phyloP scores from a whole-genome alignment of 352 stramenopile species.

The Blastocystis sp. region DNA sequence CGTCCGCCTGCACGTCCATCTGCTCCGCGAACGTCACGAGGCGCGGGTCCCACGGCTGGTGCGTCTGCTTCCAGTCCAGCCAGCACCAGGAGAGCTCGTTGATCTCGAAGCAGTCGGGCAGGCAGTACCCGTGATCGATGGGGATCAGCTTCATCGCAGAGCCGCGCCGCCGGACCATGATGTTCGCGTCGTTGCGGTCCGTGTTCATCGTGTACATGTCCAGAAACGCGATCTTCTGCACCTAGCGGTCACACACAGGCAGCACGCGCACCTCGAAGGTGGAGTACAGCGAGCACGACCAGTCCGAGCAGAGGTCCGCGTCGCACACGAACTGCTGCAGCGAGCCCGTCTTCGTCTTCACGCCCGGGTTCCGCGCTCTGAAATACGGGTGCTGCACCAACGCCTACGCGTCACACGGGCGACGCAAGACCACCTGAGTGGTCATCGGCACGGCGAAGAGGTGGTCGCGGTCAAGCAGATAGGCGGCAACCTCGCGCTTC shows the following conservation, averaged over 20 bases:
- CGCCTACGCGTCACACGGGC: constrained; percentile 84
- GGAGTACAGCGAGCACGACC: constrained; percentile 85
- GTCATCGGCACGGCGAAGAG: constrained; percentile 85
- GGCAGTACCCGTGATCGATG: constrained; percentile 98
- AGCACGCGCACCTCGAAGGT: constrained; percentile 51
- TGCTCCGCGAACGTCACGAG: constrained; percentile 76
- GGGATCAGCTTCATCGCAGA: constrained; percentile 83
- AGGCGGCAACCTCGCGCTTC: constrained; percentile 94
- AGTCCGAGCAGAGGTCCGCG: constrained; percentile 90
- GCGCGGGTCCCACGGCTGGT: constrained; percentile 80
- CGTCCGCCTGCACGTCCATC: constrained; percentile 81
- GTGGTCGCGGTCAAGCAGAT: constrained; percentile 88
- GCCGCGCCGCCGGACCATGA: constrained; percentile 87
- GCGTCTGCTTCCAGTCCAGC: constrained; percentile 93
- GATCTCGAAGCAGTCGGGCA: constrained; percentile 92
- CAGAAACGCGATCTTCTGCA: constrained; percentile 97
- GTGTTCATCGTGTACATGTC: constrained; percentile 97
- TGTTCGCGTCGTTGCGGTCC: constrained; percentile 95
- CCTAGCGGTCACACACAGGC: constrained; percentile 78
- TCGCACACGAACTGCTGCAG: constrained; percentile 94
- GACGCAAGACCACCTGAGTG: constrained; percentile 81
- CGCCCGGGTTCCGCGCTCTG: constrained; percentile 79
- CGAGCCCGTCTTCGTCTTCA: constrained; percentile 90
- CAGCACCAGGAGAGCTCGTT: constrained; percentile 97
- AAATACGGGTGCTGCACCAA: constrained; percentile 82